Evolutionary conservation across 164 flowering plant genomes (phyloP).

Genomic region (Warburgia ugandensis): DNA sequence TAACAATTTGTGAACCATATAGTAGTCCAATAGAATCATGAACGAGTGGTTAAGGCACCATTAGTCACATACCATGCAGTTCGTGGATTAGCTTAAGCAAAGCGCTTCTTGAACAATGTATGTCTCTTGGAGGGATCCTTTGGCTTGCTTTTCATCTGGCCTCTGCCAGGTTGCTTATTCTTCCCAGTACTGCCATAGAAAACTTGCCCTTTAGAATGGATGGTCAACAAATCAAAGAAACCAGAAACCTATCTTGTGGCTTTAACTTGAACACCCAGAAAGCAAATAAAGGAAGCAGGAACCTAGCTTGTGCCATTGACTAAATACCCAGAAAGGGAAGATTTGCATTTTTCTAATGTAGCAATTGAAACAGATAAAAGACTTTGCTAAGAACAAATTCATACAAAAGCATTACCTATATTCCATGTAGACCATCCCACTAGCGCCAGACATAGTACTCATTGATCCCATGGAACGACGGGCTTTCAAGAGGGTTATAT

Average conservation of each 20-base stretch:
- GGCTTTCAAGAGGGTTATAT: conserved; percentile 64
- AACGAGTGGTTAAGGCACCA: no score
- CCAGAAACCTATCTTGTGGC: not conserved
- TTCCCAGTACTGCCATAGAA: conserved; percentile 51
- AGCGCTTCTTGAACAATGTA: conserved; percentile 43
- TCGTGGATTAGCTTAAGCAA: conserved; percentile 4
- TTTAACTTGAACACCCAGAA: not conserved
- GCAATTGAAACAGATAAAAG: not conserved
- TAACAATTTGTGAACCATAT: no score
- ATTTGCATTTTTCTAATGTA: not conserved
- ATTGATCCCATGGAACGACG: conserved; percentile 66
- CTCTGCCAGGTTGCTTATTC: conserved; percentile 35
- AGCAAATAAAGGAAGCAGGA: no score
- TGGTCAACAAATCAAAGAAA: no score
- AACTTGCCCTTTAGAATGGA: not conserved
- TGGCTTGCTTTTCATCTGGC: conserved; percentile 61
- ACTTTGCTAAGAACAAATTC: not conserved
- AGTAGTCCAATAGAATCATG: no score
- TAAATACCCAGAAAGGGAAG: not conserved
- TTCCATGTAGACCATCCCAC: conserved; percentile 89
- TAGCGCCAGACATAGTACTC: conserved; percentile 94
- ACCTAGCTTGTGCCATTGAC: not conserved
- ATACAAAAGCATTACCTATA: conserved; percentile 39
- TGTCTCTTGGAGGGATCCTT: conserved; percentile 88
- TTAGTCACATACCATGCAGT: conserved; percentile 1